Base-by-base conservation (phyloP, 2,329 filamentous ascomycete species). In the Aspergillus fijiensis region DNA sequence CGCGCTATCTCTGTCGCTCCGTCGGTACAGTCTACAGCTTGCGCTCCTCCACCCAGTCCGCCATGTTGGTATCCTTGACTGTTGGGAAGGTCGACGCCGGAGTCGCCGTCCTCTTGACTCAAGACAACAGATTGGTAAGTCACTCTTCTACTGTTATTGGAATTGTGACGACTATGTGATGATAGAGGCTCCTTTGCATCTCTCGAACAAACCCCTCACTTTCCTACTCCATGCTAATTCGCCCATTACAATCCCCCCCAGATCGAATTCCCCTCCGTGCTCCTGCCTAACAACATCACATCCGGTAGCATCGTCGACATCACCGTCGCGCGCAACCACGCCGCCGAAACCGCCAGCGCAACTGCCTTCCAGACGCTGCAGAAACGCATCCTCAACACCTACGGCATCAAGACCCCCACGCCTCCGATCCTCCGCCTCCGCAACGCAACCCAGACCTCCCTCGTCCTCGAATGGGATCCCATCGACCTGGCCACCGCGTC, bases 81-180 rank as follows among this genome's bases (percentile, higher is more conserved):
- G 95, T 99, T 79, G 95, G 95, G 83, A 99, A 99, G 82, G 95
- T 99, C 79, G 95, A 99, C 79, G 95, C 95, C 72, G 95, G 95
- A 79, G 94, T 99, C 74, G 96, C 95, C 53, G 95, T 99, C 63
- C 88, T 99, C 58, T 82, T 99, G 73, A 99, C 95, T 51, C 90
- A 96, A 74, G 95, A 99, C 79, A 98, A 98, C 80, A 89, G 95
- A 74, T 85, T 99, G 71, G 94, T 97, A 86, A 72, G 88, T 77
- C 62, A 50, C 50, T 61, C 63, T 59, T 56, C 47, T 51, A 51
- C 35, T 29, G 16, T n/a, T 23, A 42, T 25, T 56, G 1, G 10
- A 6, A 25, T 31, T 49, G 35, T 53, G 60, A 45, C 27, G 35
- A 25, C 16, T 45, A 16, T 16, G 16, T n/a, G 14, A 19, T 45